A percentile compares a stretch with the other conserved stretches of the same genome.
Evolutionary conservation across 140 eudicot genomes (phyloP).

Genomic region (Oenanthe javanica): DNA sequence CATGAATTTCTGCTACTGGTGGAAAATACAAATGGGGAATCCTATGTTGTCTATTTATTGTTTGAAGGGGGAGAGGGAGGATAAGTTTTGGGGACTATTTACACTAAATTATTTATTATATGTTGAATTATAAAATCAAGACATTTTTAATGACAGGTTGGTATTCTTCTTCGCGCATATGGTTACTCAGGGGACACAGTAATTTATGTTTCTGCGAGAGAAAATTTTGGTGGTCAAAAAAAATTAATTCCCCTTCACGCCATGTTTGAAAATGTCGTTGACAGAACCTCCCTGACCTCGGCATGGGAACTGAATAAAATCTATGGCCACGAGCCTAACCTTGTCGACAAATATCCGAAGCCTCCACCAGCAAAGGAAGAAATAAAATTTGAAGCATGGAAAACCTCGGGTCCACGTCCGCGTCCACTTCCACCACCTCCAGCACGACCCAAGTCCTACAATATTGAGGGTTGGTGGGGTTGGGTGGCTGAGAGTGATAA

Average conservation of each 20-base stretch:
- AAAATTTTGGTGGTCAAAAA: constrained; percentile 93
- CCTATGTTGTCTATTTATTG: not conserved
- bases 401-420: constrained; percentile 77
- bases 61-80: not conserved
- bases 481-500: constrained; percentile 99
- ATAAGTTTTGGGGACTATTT: not conserved
- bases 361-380: constrained; percentile 55
- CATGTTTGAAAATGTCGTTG: constrained; percentile 88
- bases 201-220: constrained; percentile 93
- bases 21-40: not conserved
- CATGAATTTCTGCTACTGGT: not conserved
- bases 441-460: constrained; percentile 68
- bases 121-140: not conserved
- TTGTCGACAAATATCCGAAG: constrained; percentile 55
- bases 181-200: constrained; percentile 91
- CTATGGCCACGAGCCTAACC: constrained; percentile 88
- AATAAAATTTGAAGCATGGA: constrained; percentile 60
- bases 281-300: constrained; percentile 77
- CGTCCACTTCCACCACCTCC: constrained; percentile 98
- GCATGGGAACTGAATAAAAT: constrained; percentile 65
- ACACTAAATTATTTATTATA: not conserved
- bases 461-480: constrained; percentile 99
- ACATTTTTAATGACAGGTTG: constrained; percentile 41
- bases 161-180: constrained; percentile 88
- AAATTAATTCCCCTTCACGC: constrained; percentile 86